These are phyloP conservation scores for Rhizopogon vesiculosus DNA, from an alignment of 768 basidiomycete species.

Conservation along the genomic window DNA sequence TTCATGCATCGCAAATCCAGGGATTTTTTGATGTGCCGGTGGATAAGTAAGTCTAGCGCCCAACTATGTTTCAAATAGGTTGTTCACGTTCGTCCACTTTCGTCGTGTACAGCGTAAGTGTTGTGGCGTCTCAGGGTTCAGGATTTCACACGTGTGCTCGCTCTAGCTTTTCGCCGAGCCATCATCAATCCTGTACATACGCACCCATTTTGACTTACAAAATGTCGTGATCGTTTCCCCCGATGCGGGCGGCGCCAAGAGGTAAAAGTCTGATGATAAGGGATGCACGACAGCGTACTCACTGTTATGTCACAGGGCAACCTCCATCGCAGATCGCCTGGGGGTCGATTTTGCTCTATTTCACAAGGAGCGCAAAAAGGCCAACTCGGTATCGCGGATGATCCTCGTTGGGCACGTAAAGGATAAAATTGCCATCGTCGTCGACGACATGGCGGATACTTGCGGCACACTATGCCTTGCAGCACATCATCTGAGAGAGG, in stretches of 20 bases:
- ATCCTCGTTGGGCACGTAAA: conserved; percentile 91
- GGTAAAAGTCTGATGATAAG: conserved; percentile 42
- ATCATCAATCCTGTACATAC: conserved; percentile 91
- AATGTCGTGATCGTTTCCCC: conserved; percentile 95
- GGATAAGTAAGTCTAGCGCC: conserved; percentile 77
- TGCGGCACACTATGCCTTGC: conserved; percentile 93
- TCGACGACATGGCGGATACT: conserved; percentile 99
- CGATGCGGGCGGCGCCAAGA: conserved; percentile 97
- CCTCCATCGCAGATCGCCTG: conserved; percentile 92
- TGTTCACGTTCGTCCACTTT: conserved; percentile 11
- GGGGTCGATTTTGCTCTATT: conserved; percentile 98
- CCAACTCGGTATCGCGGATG: conserved; percentile 93
- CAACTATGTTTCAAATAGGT: neutral
- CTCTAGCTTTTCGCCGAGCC: conserved; percentile 90
- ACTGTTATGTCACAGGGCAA: conserved; percentile 58
- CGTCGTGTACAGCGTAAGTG: conserved; percentile 44
- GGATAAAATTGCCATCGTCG: conserved; percentile 89
- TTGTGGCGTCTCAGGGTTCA: conserved; percentile 1
- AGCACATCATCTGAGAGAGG: conserved; percentile 82
- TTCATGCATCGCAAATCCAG: conserved; percentile 98
- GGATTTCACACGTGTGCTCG: conserved; percentile 16
- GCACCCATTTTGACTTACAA: conserved; percentile 79
- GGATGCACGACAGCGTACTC: conserved; percentile 6
- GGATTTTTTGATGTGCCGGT: conserved; percentile 99
- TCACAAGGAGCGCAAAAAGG: conserved; percentile 98